These are phyloP conservation scores for Helotiales sp. DNA, from an alignment of 2,329 filamentous ascomycete species.

Conservation along the genomic window DNA sequence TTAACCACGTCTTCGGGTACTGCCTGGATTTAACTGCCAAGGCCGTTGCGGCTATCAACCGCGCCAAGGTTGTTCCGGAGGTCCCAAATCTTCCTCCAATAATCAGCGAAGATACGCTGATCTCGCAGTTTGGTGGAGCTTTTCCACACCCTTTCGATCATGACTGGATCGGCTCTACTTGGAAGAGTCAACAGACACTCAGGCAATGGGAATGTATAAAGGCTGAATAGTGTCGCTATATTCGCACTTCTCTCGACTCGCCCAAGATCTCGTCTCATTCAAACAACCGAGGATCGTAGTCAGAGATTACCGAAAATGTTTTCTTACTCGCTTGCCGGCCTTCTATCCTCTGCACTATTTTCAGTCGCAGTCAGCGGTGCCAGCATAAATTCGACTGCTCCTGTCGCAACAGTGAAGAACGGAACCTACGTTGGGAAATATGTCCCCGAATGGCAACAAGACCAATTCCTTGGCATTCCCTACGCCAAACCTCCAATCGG, in stretches of 20 bases:
- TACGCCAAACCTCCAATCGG: constrained; percentile 54
- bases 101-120: background rate
- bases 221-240: background rate
- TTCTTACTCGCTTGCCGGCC: background rate
- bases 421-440: constrained; percentile 36
- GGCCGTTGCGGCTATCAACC: background rate
- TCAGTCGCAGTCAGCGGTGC: background rate
- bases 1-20: background rate
- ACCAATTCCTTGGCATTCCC: constrained; percentile 54
- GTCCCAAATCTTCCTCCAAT: constrained; percentile 1
- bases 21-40: background rate
- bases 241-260: background rate
- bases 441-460: constrained; percentile 39
- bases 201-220: background rate
- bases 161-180: background rate
- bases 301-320: background rate
- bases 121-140: background rate
- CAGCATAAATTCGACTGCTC: constrained; percentile 19
- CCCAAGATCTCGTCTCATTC: background rate
- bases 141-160: background rate
- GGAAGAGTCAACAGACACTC: background rate
- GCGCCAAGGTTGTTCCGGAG: background rate
- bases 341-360: background rate
- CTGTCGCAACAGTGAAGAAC: constrained; percentile 32
- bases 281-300: background rate